Percentiles rank a stretch among this genome's conserved stretches.
Conservation (phyloP, 306 rosid species). For the Acacia confusa region DNA sequence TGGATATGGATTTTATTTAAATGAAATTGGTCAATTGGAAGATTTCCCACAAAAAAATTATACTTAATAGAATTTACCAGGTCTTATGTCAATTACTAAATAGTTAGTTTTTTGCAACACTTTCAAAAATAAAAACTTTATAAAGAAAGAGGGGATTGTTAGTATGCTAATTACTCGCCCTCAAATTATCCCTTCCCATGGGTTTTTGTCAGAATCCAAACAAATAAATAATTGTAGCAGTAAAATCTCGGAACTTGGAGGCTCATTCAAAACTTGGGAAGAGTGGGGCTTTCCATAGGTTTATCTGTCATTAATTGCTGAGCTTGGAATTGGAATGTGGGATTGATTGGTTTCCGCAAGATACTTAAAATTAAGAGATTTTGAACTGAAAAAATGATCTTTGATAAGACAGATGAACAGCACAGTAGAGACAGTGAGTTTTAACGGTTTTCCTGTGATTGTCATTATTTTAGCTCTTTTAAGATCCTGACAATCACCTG, state of each 20-base stretch:
- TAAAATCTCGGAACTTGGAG: background rate
- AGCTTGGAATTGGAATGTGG: background rate
- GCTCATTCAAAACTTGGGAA: background rate
- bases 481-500: background rate
- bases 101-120: no score
- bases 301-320: background rate
- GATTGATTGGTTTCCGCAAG: background rate
- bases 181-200: no score
- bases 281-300: background rate
- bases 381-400: background rate
- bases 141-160: no score
- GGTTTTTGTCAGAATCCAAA: no score
- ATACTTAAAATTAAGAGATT: background rate
- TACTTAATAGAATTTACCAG: no score
- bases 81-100: no score
- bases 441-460: background rate
- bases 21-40: no score
- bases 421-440: background rate
- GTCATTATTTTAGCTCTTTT: background rate
- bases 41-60: no score
- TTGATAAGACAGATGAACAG: background rate
- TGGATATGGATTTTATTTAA: no score
- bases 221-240: no score
- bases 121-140: no score
- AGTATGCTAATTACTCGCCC: no score